Evolutionary conservation across 352 stramenopile species (phyloP).

Genomic region (Pythium utonaiense): DNA sequence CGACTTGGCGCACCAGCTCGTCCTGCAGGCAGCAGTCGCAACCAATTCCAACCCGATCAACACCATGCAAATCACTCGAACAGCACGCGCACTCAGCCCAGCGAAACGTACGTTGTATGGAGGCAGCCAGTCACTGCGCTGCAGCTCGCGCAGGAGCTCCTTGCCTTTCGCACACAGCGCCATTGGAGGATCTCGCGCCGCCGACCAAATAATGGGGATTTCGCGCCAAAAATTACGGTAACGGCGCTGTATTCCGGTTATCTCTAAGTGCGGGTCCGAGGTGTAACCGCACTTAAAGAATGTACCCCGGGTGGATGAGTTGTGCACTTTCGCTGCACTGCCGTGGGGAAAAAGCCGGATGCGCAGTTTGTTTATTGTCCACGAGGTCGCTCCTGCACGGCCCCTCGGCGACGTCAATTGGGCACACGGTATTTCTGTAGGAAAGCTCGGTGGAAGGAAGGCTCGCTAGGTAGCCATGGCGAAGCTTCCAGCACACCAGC

Average conservation of each 20-base stretch:
- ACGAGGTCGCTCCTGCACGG: not conserved
- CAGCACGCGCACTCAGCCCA: constrained; percentile 10
- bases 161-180: constrained; percentile 72
- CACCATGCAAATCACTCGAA: not conserved
- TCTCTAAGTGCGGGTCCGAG: not conserved
- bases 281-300: not conserved
- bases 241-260: too few species aligned
- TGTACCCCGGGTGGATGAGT: not conserved
- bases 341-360: not conserved
- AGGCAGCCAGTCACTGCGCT: constrained; percentile 90
- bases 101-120: constrained; percentile 80
- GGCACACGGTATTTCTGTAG: too few species aligned
- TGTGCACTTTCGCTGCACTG: constrained; percentile 1
- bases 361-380: not conserved
- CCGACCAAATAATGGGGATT: not conserved
- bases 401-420: too few species aligned
- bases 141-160: constrained; percentile 87
- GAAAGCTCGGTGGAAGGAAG: not conserved
- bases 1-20: constrained; percentile 73
- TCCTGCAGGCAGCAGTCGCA: constrained; percentile 38
- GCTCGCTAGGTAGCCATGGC: too few species aligned
- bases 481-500: not conserved
- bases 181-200: constrained; percentile 24
- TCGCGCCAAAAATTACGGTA: constrained; percentile 21
- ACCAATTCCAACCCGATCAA: not conserved